A percentile compares a stretch with the other conserved stretches of the same genome.
phyloP scores from a whole-genome alignment of 805 yeast species.

The Jamesozyma jinghongensis region DNA sequence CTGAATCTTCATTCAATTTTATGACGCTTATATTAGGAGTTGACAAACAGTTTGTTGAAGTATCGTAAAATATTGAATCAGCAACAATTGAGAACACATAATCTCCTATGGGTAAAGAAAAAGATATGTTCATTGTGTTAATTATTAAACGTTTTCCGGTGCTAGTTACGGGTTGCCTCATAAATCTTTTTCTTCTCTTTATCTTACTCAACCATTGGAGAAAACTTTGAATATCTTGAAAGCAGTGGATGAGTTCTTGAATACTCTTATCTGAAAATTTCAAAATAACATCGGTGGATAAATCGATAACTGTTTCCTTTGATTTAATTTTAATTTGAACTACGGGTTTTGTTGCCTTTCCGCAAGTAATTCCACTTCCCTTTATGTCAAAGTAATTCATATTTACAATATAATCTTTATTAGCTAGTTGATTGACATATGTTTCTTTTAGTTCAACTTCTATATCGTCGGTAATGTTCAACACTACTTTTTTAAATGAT shows the following conservation, averaged over 20 bases:
- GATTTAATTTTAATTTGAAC: neutral
- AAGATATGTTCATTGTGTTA: slow-evolving; percentile 1
- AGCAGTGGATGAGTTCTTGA: too few relatives aligned
- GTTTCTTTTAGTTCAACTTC: slow-evolving; percentile 2
- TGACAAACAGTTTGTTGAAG: neutral
- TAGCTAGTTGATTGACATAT: slow-evolving; percentile 6
- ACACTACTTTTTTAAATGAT: slow-evolving; percentile 5
- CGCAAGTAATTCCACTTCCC: neutral
- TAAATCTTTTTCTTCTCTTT: neutral
- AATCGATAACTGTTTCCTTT: neutral
- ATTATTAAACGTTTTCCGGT: neutral
- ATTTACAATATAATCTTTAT: slow-evolving; percentile 3
- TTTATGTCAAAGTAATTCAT: neutral
- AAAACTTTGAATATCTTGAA: too few relatives aligned
- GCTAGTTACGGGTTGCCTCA: neutral
- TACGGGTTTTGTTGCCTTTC: neutral
- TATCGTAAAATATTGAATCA: slow-evolving; percentile 4
- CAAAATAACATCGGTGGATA: neutral
- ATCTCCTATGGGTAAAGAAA: neutral
- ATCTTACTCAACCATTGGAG: too few relatives aligned
- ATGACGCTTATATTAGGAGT: neutral
- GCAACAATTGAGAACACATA: slow-evolving; percentile 3
- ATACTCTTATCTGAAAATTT: too few relatives aligned
- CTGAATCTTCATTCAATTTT: neutral
- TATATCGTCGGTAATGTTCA: slow-evolving; percentile 1